A percentile compares a stretch with the other conserved stretches of the same genome.
Conservation (phyloP, 1,139 yeast genomes). For the Saccharomycopsis hybrid region DNA sequence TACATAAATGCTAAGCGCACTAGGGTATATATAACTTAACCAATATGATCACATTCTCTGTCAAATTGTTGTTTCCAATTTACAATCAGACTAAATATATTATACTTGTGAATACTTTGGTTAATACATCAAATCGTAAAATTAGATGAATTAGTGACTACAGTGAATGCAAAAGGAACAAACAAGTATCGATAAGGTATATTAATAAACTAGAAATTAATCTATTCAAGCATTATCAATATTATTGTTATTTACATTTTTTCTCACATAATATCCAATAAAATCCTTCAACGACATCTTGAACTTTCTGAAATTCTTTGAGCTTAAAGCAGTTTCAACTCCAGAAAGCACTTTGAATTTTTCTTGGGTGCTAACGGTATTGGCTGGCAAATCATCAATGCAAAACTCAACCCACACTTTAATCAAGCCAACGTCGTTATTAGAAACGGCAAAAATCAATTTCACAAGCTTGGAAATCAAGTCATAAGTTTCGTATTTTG, state of each 20-base stretch:
- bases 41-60: too few relatives aligned
- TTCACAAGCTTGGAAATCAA: constrained; percentile 61
- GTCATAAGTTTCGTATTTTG: constrained; percentile 71
- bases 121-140: too few relatives aligned
- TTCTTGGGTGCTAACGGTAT: constrained; percentile 61
- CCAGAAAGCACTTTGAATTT: constrained; percentile 51
- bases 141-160: too few relatives aligned
- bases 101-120: too few relatives aligned
- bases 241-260: constrained; percentile 34
- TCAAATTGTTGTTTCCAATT: too few relatives aligned
- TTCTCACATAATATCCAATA: constrained; percentile 75
- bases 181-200: not conserved
- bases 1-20: too few relatives aligned
- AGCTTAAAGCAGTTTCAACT: constrained; percentile 52
- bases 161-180: too few relatives aligned
- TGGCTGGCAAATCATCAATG: constrained; percentile 46
- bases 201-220: not conserved
- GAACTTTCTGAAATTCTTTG: constrained; percentile 68
- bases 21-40: too few relatives aligned
- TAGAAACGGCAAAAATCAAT: constrained; percentile 36
- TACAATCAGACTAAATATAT: too few relatives aligned
- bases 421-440: constrained; percentile 27
- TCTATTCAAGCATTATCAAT: not conserved
- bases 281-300: constrained; percentile 69
- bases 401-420: constrained; percentile 56